Evolutionary conservation across 257 asterid genomes (phyloP), one percentile per base, ranked within the genome.

Genomic region (Nyctanthes arbortristis): DNA sequence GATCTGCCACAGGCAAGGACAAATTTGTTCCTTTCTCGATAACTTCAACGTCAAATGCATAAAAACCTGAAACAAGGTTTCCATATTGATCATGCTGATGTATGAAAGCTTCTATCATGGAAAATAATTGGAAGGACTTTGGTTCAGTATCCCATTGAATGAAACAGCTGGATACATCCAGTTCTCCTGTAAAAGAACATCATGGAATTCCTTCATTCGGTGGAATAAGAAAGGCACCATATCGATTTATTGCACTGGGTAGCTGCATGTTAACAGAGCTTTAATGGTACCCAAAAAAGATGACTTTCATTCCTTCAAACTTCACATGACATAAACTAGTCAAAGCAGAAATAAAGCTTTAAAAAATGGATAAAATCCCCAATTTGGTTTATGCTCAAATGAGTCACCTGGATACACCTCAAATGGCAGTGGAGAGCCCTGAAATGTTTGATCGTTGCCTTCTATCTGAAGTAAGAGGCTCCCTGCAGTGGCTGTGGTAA

Each of bases 41-140:
- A 71, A 93, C 88, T 73, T 91, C 91, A 30, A 91, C 78, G 54
- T 93, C 96, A 76, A 93, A 93, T 57, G 76, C 88, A 49, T 87
- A 82, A 29, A 69, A 56, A 29, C 92, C 93, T 1, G 91, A 85
- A 68, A 93, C 92, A 63, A 75, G 77, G 77, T 93, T 91, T 54
- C 96, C 96, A 57, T 83, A 83, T 65, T 28, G 88, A 87, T 93
- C 99, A 0, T 70, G 84, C 71, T 84, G 97, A 76, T 79, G 77
- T 73, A 93, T 84, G 68, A 73, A 84, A 32, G 86, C 95, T 78
- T 91, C 96, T 94, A 93, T 84, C 68, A 24, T 56, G 10, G 99
- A 91, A 74, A 86, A 87, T 43, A 93, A 70, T 62, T 93, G 99
- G 75, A 89, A 91, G 49, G 63, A 68, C 33, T 74, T 82, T 2